phyloP scores from a whole-genome alignment of 1,284 basidiomycete genomes.

The Wallemia ichthyophaga region DNA sequence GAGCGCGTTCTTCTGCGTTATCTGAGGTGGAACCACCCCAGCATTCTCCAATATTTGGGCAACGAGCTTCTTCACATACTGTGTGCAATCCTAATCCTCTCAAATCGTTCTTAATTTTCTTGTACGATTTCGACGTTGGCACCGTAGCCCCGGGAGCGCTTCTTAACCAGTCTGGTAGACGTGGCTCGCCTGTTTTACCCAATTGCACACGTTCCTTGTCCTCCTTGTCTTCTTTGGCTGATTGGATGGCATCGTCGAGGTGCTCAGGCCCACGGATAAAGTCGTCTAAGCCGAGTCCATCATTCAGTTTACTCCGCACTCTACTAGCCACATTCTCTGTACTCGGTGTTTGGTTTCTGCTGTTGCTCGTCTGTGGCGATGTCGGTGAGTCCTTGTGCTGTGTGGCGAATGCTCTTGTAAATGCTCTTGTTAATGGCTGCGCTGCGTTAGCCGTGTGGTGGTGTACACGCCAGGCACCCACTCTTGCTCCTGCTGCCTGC shows the following conservation, averaged over 20 bases:
- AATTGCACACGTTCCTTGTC: conserved; percentile 31
- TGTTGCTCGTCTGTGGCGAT: too few relatives aligned
- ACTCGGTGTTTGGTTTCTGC: neutral
- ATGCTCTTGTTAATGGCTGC: too few relatives aligned
- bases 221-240: conserved; percentile 2
- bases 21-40: conserved; percentile 51
- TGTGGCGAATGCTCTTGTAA: neutral
- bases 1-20: conserved; percentile 39
- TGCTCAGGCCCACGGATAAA: conserved; percentile 34
- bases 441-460: neutral
- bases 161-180: conserved; percentile 72
- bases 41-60: conserved; percentile 97
- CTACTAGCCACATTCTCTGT: neutral
- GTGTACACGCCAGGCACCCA: neutral
- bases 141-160: conserved; percentile 31
- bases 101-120: conserved; percentile 79
- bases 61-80: conserved; percentile 94
- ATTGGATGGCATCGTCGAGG: conserved; percentile 12
- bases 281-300: conserved; percentile 52
- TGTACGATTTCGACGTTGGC: conserved; percentile 63
- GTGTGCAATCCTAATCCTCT: conserved; percentile 73
- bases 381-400: neutral
- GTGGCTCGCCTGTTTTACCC: conserved; percentile 45
- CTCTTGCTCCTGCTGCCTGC: neutral
- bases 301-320: conserved; percentile 22